A percentile compares a stretch with the other conserved stretches of the same genome.
Evolutionary conservation across 345 rosid genomes (phyloP).

Genomic region (Pelargonium nanum): DNA sequence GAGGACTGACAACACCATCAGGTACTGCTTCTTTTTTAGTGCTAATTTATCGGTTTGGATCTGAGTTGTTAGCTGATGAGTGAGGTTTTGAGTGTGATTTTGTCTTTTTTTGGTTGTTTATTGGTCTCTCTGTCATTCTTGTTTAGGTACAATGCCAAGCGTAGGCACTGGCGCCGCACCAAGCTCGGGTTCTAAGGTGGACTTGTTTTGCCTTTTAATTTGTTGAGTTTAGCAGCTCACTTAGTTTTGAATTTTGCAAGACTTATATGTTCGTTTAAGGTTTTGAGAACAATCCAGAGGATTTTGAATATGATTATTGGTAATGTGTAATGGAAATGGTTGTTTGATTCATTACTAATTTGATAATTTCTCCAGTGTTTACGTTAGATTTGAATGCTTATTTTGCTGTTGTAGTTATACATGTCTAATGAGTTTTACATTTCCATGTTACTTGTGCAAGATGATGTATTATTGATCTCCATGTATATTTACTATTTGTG

Average conservation of each 20-base stretch:
- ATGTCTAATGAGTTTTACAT: no score
- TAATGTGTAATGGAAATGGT: background rate
- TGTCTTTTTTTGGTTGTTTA: no score
- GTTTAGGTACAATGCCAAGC: background rate
- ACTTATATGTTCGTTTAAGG: background rate
- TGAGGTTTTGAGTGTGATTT: background rate
- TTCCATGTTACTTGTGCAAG: no score
- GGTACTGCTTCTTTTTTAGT: background rate
- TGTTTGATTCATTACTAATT: background rate
- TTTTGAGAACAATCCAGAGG: no score
- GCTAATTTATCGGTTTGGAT: background rate
- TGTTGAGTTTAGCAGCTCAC: background rate
- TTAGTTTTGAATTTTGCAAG: background rate
- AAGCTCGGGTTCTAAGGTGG: background rate
- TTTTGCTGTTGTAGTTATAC: no score
- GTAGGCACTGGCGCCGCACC: background rate
- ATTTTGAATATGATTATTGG: background rate
- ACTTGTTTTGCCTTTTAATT: background rate
- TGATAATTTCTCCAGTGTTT: background rate
- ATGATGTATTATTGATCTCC: no score
- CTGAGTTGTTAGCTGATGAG: background rate
- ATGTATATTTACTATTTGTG: no score
- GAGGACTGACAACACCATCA: background rate
- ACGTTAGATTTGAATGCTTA: background rate
- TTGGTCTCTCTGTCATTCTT: background rate